Percentiles rank a stretch among this genome's conserved stretches.
Conservation (phyloP, 179 eudicot species). For the Actinidia chinensis region DNA sequence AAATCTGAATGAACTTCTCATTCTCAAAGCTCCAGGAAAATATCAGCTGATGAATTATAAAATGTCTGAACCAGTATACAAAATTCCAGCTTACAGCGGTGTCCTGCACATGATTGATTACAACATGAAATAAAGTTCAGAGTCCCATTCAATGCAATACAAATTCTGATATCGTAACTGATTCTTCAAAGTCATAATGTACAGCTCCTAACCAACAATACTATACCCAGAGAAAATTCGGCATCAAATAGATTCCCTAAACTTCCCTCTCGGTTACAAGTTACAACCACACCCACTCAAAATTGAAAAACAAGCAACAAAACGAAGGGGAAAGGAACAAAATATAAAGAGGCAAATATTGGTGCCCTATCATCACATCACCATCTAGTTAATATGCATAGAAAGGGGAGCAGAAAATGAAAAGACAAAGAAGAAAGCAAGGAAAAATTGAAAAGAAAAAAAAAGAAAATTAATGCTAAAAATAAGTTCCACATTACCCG, state of each 20-base stretch:
- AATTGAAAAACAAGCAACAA: neutral
- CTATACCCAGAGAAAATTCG: neutral
- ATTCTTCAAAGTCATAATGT: neutral
- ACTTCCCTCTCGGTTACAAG: neutral
- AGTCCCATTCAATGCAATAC: neutral
- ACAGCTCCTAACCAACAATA: neutral
- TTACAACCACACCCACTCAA: neutral
- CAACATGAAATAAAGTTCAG: neutral
- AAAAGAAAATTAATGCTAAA: slow-evolving; percentile 7
- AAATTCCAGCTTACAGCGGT: neutral
- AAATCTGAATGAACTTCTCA: neutral
- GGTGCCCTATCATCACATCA: slow-evolving; percentile 17
- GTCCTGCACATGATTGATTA: neutral
- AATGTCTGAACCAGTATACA: too few species aligned
- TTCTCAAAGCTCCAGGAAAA: too few species aligned
- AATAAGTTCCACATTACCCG: slow-evolving; percentile 17
- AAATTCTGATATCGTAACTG: neutral
- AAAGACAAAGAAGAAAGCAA: neutral
- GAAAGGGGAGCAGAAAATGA: neutral
- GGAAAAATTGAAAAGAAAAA: neutral
- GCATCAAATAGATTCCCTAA: neutral
- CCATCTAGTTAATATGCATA: slow-evolving; percentile 11
- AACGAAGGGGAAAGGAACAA: neutral
- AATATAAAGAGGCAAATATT: slow-evolving; percentile 22
- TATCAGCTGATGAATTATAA: too few species aligned